A percentile compares a stretch with the other conserved stretches of the same genome.
Evolutionary conservation across 495 filamentous ascomycete species (phyloP).

Genomic region (Entonaema liquescens): DNA sequence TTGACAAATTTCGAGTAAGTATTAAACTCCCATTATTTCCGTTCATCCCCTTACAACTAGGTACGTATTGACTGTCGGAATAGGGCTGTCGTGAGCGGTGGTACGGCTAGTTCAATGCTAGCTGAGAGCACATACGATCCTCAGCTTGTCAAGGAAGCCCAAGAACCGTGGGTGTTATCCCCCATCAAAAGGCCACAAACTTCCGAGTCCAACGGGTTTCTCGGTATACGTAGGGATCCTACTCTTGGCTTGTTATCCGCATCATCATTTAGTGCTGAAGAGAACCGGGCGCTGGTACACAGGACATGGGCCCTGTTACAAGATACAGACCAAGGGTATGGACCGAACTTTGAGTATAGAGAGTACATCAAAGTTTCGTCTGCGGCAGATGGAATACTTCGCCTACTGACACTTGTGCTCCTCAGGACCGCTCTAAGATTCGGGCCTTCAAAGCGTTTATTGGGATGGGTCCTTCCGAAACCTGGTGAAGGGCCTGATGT

Average conservation of each 20-base stretch:
- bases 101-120: constrained; percentile 15
- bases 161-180: constrained; percentile 24
- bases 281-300: constrained; percentile 32
- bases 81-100: constrained; percentile 17
- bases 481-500: constrained; percentile 33
- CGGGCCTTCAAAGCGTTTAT: background rate
- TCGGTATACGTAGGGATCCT: constrained; percentile 23
- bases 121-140: constrained; percentile 12
- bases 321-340: constrained; percentile 17
- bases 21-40: background rate
- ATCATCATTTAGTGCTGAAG: constrained; percentile 15
- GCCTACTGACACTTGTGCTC: background rate
- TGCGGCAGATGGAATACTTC: constrained; percentile 2
- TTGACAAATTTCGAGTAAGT: constrained; percentile 65
- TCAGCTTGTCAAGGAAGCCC: constrained; percentile 3
- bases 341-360: constrained; percentile 28
- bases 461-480: constrained; percentile 8
- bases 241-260: constrained; percentile 25
- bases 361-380: constrained; percentile 34
- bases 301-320: constrained; percentile 37
- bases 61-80: background rate
- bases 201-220: constrained; percentile 4
- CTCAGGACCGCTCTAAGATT: background rate
- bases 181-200: constrained; percentile 8
- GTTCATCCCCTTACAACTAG: background rate